Evolutionary conservation across 768 basidiomycete species (phyloP), one percentile per base, ranked within the genome.

Genomic region (Rhizopogon vulgaris): DNA sequence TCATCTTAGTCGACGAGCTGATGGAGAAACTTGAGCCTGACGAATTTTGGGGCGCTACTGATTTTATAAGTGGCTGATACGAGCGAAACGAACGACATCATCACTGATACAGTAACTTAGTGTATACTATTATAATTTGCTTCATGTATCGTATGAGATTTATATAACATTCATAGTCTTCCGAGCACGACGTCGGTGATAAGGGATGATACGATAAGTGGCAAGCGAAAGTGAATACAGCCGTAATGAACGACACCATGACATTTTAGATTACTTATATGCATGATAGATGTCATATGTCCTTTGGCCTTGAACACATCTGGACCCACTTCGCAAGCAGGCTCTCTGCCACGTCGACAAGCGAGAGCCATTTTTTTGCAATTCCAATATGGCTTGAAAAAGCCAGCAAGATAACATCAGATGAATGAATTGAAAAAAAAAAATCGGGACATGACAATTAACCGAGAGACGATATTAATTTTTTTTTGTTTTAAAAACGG

Each of bases 1-100:
- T 64, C 51, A 57, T 52, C n/a, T 56, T 80, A 36, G 67, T 78
- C 17, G 56, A 63, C 27, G 73, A 76, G 12, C 68, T 80, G 9
- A 66, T 63, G 48, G 58, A 38, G 17, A 7, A 15, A 34, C 32
- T 46, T 22, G 45, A 46, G 18, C 45, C 45, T 24, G 32, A 46
- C 22, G 45, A 46, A 15, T 46, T 46, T 46, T 46, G 45, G 45
- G 45, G 45, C 32, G 18, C 45, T 18, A 46, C 18, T 5, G 32
- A 46, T 46, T 46, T 46, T 34, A 46, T 46, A 6, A 46, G 32
- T n/a, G 45, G 32, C 17, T 32, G 36, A 37, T 36, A 10, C n/a
- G 28, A 8, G 30, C 22, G 22, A 45, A n/a, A 18, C 30, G 43
- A 32, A 17, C 2, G 43, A 45, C 30, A 28, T 28, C 28, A 28